Base-by-base conservation (phyloP, 2,329 filamentous ascomycete species). In the Aspergillus luchuensis region DNA sequence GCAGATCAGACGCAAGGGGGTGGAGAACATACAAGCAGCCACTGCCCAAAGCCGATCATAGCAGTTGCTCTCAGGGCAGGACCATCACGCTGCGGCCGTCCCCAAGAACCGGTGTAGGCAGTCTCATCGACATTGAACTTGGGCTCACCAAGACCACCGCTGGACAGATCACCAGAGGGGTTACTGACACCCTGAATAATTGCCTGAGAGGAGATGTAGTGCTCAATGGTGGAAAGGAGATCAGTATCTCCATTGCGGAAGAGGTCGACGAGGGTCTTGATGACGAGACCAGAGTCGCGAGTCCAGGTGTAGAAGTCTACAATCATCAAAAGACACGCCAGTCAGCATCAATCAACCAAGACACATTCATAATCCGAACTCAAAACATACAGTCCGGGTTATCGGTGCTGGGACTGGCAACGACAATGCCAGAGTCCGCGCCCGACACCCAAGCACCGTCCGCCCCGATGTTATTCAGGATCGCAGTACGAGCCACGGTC, bases 251-350 rank as follows among this genome's bases (percentile, higher is more conserved):
- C 89, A 53, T 78, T 79, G 60, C 85, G 78, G 71, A 92, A 89
- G 19, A 85, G 81, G 67, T 93, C 90, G 8, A 90, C 80, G 15
- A 93, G 76, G 23, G 80, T 79, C 76, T 91, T 91, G 78, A 90
- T 85, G 2, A 87, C 86, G 30, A 93, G 80, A 23, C 87, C 89
- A 15, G 88, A 84, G 73, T 94, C 91, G 69, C 91, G 81, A 1
- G 88, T 91, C 91, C 91, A 94, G 1, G 89, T 91, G 70, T 87
- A 93, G 71, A 84, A 92, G 74, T 93, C 89, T 91, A 36, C 33
- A 36, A 36, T 5, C 1, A 33, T 11, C n/a, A 19, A 7, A 39
- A 2, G 10, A 47, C 8, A 36, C 11, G 11, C 11, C 33, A 36
- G 13, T 56, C 50, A 55, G 38, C 23, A 33, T 19, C 41, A 17